These are phyloP conservation scores for Phytopythium chamaehyphon DNA, from an alignment of 352 stramenopile genomes.

Conservation along the genomic window DNA sequence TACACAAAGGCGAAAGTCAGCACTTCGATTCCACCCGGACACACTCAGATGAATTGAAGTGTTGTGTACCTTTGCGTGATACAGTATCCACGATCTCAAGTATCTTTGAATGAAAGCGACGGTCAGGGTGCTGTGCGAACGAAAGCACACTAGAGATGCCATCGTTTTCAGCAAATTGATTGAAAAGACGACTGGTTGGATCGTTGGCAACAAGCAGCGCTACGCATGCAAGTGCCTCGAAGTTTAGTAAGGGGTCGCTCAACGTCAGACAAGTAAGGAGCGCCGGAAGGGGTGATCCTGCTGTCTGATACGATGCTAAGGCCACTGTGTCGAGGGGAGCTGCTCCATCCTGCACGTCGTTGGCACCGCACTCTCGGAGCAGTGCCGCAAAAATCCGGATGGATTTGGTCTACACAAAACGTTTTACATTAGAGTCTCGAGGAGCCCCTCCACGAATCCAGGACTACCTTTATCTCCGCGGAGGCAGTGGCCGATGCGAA, in stretches of 20 bases:
- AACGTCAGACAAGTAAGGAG: constrained; percentile 31
- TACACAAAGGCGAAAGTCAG: background rate
- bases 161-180: constrained; percentile 20
- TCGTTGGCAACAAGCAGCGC: constrained; percentile 21
- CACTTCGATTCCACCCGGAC: background rate
- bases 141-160: constrained; percentile 18
- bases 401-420: constrained; percentile 14
- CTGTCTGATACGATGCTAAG: constrained; percentile 27
- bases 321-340: background rate
- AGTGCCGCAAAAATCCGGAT: constrained; percentile 20
- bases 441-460: background rate
- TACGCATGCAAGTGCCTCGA: constrained; percentile 36
- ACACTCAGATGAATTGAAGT: background rate
- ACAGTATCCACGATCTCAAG: constrained; percentile 50
- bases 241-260: constrained; percentile 25
- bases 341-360: background rate
- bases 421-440: no score
- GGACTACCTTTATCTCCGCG: constrained; percentile 15
- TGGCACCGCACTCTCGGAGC: constrained; percentile 10
- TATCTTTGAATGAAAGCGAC: constrained; percentile 30
- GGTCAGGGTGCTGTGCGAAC: constrained; percentile 26
- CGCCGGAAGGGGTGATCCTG: constrained; percentile 19
- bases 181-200: constrained; percentile 23
- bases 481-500: constrained; percentile 6
- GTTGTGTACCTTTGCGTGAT: constrained; percentile 14